Evolutionary conservation across 768 basidiomycete genomes (phyloP).

Genomic region (Tephrocybe sp.): DNA sequence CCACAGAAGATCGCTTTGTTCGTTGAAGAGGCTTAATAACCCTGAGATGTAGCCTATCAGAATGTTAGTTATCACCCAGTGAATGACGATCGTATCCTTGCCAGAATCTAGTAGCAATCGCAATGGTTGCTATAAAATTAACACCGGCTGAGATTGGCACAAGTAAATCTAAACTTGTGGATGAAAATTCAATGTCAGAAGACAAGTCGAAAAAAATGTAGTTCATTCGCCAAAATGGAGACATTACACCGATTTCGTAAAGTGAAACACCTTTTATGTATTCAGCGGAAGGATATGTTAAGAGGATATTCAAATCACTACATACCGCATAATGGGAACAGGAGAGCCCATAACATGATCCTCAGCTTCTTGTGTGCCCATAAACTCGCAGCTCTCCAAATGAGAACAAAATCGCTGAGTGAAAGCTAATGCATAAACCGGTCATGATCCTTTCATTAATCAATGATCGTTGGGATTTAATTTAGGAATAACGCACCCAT

Average conservation of each 20-base stretch:
- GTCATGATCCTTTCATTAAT: too few species aligned
- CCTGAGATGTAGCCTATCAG: too few species aligned
- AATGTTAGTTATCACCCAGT: too few species aligned
- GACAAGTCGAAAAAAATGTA: too few species aligned
- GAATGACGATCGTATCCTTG: too few species aligned
- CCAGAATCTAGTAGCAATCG: too few species aligned
- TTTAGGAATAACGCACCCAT: background rate
- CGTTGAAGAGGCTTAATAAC: background rate
- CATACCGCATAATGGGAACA: background rate
- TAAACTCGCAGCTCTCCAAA: constrained; percentile 1
- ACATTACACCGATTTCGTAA: too few species aligned
- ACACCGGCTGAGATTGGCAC: too few species aligned
- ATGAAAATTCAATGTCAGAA: background rate
- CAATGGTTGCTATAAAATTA: too few species aligned
- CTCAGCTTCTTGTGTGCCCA: background rate
- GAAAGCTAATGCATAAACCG: background rate
- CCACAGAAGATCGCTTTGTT: background rate
- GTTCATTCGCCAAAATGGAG: background rate
- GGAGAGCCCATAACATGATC: background rate
- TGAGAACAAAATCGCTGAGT: background rate
- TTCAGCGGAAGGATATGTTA: too few species aligned
- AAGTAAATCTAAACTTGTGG: background rate
- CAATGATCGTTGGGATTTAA: too few species aligned
- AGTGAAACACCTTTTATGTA: too few species aligned
- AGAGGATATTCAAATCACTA: background rate